Base-by-base conservation (phyloP, 768 basidiomycete genomes). In the Serendipita sp. region DNA sequence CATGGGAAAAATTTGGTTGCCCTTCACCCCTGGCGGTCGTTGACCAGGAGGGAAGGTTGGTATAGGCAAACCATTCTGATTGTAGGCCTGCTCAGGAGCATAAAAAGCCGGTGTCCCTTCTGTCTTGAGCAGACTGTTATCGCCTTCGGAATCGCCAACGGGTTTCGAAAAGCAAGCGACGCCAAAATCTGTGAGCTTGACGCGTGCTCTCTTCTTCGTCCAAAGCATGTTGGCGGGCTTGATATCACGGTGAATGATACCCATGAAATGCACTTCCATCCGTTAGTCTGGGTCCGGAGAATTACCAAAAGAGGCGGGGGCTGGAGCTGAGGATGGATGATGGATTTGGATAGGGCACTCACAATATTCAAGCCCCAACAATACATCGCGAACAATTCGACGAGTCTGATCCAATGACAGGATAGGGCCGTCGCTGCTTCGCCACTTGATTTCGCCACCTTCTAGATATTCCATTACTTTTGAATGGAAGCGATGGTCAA, bases 191-290 rank as follows among this genome's bases (percentile, higher is more conserved):
- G 87, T 91, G 66, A 99, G 98, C 75, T 99, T 99, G 75, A 98
- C 94, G 65, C 82, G 83, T 65, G 83, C 82, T 63, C 89, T 85
- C 75, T 95, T 88, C 31, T 80, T 79, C 2, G 88, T 87, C 85
- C 90, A 92, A 33, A 99, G 80, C 27, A 99, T 83, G 74, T 99
- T 99, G 52, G 93, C 91, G 31, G 96, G 96, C 72, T 99, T 99
- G 77, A 99, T 98, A 75, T 99, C 96, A 64, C 96, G 90, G 75
- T 99, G 96, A 60, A 99, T 97, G 73, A 99, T 98, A 27, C 95
- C 96, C 71, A 98, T 93, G 70, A 87, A 83, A 72, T 99, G 96
- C 1, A 99, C 95, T 98, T 70, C n/a, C 64, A 6, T 40, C 34
- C 60, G 40, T 50, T 34, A 53, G 40, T 40, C 40, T 40, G 40